Evolutionary conservation across 2,329 filamentous ascomycete species (phyloP), one percentile per base, ranked within the genome.

Genomic region (Anthostomella pinea): DNA sequence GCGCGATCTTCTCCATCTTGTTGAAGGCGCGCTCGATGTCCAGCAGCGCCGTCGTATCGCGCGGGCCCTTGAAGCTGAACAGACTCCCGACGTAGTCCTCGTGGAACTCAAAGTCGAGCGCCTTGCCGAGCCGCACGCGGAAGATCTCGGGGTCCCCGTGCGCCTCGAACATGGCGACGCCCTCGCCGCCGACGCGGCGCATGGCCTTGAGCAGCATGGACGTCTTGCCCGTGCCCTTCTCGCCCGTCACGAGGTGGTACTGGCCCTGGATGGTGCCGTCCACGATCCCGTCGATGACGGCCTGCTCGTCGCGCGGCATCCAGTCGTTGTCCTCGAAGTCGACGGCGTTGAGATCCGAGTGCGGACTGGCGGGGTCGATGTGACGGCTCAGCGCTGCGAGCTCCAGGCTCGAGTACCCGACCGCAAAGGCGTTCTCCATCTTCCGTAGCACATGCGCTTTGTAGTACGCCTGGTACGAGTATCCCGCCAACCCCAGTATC

Each of bases 1-100:
- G 66, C 1, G 91, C 91, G 7, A 97, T 87, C 63, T 97, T 97
- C 57, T 97, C 91, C 13, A 97, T 70, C 64, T 97, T 97, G 72
- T 97, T 97, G 59, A 97, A 84, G 1, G 93, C 91, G 18, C 91
- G 81, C 59, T 97, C 91, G 46, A 97, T 95, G 58, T 97, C 91
- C 2, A 97, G 74, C 20, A 97, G 70, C 3, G 91, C 88, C 0
- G 87, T 94, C 4, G 87, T 90, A 54, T 97, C 93, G 28, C 91
- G 79, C 0, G 93, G 93, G 0, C 91, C 91, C 22, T 86, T 81
- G 57, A 97, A 95, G 40, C 87, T 95, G 63, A 97, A 97, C 38
- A 97, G 83, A 7, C 86, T 87, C 29, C 91, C 91, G 46, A 97
- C 95, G 57, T 94, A 95, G 68, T 97, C 91, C 66, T 96, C 91